Evolutionary conservation across 495 filamentous ascomycete genomes (phyloP).

Genomic region (Penicillium cinerascens): DNA sequence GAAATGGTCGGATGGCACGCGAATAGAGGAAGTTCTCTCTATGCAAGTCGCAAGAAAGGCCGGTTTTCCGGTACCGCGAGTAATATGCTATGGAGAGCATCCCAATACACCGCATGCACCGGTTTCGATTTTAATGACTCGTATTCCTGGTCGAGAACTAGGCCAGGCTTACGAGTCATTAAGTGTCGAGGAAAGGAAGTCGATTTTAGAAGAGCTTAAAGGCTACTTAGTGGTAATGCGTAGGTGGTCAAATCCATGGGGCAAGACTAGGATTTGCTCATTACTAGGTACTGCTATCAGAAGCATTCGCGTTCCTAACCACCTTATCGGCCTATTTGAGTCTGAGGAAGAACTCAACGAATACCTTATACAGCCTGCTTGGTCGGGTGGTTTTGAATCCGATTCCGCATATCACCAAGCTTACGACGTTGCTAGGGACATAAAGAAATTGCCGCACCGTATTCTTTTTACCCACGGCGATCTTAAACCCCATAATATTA

Average conservation of each 20-base stretch:
- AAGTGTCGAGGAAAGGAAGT: slow-evolving; percentile 18
- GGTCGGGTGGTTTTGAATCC: slow-evolving; percentile 13
- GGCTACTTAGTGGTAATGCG: slow-evolving; percentile 18
- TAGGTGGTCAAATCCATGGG: slow-evolving; percentile 18
- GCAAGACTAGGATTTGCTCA: slow-evolving; percentile 14
- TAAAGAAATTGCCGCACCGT: slow-evolving; percentile 2
- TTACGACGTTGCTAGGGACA: slow-evolving; percentile 9
- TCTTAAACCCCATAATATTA: slow-evolving; percentile 11
- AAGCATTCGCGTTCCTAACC: slow-evolving; percentile 19
- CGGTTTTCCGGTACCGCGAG: slow-evolving; percentile 28
- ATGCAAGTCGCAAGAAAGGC: slow-evolving; percentile 27
- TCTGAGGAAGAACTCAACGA: slow-evolving; percentile 18
- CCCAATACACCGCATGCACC: slow-evolving; percentile 30
- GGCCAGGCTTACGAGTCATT: slow-evolving; percentile 24
- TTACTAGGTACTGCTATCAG: slow-evolving; percentile 10
- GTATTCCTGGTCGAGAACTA: slow-evolving; percentile 27
- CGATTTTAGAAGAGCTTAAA: slow-evolving; percentile 20
- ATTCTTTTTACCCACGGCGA: slow-evolving; percentile 22
- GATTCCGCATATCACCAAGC: slow-evolving; percentile 13
- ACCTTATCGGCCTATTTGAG: slow-evolving; percentile 21
- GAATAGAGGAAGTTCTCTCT: slow-evolving; percentile 31
- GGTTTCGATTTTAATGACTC: slow-evolving; percentile 36
- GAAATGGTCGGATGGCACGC: slow-evolving; percentile 36
- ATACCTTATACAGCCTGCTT: slow-evolving; percentile 18
- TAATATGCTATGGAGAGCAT: slow-evolving; percentile 36